These are phyloP conservation scores for Trichoderma cornu-damae DNA, from an alignment of 2,329 filamentous ascomycete species.

Conservation along the genomic window DNA sequence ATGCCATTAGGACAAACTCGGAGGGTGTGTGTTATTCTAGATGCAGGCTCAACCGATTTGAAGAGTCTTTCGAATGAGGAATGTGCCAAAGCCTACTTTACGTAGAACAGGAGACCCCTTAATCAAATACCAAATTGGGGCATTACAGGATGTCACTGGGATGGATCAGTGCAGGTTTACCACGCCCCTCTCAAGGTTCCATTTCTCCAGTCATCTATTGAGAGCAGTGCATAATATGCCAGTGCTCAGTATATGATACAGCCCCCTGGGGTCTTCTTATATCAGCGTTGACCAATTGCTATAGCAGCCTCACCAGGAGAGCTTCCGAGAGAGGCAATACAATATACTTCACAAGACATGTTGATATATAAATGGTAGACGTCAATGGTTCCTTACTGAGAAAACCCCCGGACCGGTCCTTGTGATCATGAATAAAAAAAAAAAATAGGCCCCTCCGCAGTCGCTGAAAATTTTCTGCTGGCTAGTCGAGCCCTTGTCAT, in stretches of 20 bases:
- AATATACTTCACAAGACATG: too few species aligned
- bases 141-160: background rate
- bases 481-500: slow-evolving; percentile 13
- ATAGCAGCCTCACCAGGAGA: background rate
- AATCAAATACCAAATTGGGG: background rate
- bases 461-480: background rate
- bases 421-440: background rate
- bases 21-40: too few species aligned
- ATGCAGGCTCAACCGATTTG: too few species aligned
- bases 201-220: background rate
- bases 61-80: too few species aligned
- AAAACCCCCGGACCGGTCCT: too few species aligned
- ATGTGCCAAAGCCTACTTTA: too few species aligned
- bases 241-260: background rate
- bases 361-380: too few species aligned
- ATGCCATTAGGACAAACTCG: too few species aligned
- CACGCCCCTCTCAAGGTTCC: background rate
- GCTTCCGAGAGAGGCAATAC: background rate
- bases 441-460: background rate
- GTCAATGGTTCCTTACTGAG: background rate
- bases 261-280: too few species aligned
- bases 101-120: too few species aligned
- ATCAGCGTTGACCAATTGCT: background rate
- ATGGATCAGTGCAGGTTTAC: background rate
- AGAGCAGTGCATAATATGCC: background rate